Conservation (phyloP, 768 basidiomycete species). For the Leccinum truebloodii region DNA sequence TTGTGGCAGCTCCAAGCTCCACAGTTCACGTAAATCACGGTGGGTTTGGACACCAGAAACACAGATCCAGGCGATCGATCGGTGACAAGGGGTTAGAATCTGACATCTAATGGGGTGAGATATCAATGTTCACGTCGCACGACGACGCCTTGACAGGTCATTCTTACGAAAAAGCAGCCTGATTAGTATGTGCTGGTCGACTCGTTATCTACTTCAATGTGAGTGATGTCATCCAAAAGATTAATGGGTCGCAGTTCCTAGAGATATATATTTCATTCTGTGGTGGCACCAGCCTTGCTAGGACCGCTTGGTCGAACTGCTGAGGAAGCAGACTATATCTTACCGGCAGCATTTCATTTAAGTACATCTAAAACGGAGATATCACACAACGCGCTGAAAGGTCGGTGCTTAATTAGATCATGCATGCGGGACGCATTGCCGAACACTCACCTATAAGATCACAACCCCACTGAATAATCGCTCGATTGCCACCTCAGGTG, state of each 20-base stretch:
- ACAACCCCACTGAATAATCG: constrained; percentile 4
- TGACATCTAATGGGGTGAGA: constrained; percentile 1
- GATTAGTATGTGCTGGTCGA: not conserved
- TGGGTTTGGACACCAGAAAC: constrained; percentile 1
- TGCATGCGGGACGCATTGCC: not conserved
- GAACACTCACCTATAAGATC: constrained; percentile 16
- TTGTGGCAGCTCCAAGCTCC: constrained; percentile 2
- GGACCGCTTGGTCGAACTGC: not conserved
- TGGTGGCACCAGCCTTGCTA: not conserved
- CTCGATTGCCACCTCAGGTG: constrained; percentile 16
- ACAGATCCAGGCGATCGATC: constrained; percentile 6
- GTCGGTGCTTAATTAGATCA: constrained; percentile 11
- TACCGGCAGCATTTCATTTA: constrained; percentile 2
- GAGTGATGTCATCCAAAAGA: constrained; percentile 13
- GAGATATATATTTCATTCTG: constrained; percentile 11
- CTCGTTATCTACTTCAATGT: constrained; percentile 6
- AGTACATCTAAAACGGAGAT: constrained; percentile 12
- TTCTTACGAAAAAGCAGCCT: not conserved
- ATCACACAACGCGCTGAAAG: constrained; percentile 5
- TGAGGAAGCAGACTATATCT: not conserved
- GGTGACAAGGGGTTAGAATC: not conserved
- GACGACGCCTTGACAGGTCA: not conserved
- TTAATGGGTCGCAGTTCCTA: not conserved
- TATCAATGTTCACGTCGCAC: not conserved
- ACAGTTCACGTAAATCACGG: not conserved